phyloP scores from a whole-genome alignment of 2,329 filamentous ascomycete genomes.

The Diaporthe ilicicola region DNA sequence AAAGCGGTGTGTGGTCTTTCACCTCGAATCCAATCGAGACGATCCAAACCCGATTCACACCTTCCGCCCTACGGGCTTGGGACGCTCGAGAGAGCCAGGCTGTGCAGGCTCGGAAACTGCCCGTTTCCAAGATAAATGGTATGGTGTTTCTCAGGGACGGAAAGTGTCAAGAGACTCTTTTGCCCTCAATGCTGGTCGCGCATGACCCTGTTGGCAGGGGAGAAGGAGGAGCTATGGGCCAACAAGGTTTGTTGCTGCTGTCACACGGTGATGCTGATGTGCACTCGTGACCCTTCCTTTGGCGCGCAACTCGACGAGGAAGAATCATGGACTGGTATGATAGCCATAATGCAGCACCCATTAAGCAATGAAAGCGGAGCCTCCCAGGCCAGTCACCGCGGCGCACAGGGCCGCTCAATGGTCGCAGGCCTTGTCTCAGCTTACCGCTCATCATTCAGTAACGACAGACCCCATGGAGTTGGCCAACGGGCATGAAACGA shows the following conservation, averaged over 20 bases:
- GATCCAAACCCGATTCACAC: slow-evolving; percentile 5
- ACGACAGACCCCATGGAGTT: neutral
- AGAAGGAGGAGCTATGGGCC: neutral
- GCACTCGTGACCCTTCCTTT: slow-evolving; percentile 20
- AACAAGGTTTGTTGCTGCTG: slow-evolving; percentile 4
- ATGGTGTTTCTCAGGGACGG: slow-evolving; percentile 18
- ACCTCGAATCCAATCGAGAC: slow-evolving; percentile 22
- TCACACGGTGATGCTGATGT: slow-evolving; percentile 7
- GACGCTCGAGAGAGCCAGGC: slow-evolving; percentile 8
- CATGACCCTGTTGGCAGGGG: slow-evolving; percentile 13
- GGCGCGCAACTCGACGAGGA: slow-evolving; percentile 13
- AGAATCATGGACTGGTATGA: slow-evolving; percentile 15
- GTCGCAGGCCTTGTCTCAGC: slow-evolving; percentile 29
- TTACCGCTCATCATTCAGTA: slow-evolving; percentile 31
- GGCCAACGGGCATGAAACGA: slow-evolving; percentile 14
- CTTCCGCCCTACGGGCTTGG: slow-evolving; percentile 18
- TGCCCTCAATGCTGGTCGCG: slow-evolving; percentile 1
- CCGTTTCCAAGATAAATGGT: neutral
- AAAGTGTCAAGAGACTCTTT: slow-evolving; percentile 7
- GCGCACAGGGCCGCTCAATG: slow-evolving; percentile 20
- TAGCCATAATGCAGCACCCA: slow-evolving; percentile 20
- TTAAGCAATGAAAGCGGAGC: slow-evolving; percentile 23
- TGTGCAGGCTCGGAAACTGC: slow-evolving; percentile 22
- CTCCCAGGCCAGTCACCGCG: slow-evolving; percentile 5
- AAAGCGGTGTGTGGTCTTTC: slow-evolving; percentile 27